phyloP scores from a whole-genome alignment of 352 stramenopile species.

The Globisporangium ultimum region DNA sequence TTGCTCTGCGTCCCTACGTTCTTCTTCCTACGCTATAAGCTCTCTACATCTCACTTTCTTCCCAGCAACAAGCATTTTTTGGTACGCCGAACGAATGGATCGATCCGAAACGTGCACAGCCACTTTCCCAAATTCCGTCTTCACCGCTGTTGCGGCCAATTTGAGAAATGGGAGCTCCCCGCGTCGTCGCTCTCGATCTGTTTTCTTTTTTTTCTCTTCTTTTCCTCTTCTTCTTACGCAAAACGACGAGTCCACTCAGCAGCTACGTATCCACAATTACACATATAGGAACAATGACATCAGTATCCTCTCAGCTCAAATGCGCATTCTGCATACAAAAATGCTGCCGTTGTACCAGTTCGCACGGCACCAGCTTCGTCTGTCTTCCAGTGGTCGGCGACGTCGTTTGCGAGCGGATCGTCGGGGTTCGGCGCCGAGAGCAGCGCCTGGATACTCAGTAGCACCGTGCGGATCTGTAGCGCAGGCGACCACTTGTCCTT shows the following conservation, averaged over 20 bases:
- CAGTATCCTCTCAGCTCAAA: not conserved
- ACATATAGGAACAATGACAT: not conserved
- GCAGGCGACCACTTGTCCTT: constrained; percentile 99
- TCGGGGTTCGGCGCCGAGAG: constrained; percentile 96
- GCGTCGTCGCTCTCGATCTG: not conserved
- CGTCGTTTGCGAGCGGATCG: constrained; percentile 96
- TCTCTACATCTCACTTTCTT: too few relatives aligned
- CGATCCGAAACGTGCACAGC: too few relatives aligned
- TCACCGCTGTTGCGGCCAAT: too few relatives aligned
- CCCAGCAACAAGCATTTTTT: too few relatives aligned
- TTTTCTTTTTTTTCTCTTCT: not conserved
- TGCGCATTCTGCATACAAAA: not conserved
- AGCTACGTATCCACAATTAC: constrained; percentile 24
- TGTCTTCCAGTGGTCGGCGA: constrained; percentile 97
- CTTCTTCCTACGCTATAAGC: too few relatives aligned
- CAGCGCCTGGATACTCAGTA: constrained; percentile 96
- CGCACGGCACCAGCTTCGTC: constrained; percentile 91
- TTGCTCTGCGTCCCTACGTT: too few relatives aligned
- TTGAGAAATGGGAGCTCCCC: too few relatives aligned
- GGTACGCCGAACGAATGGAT: too few relatives aligned
- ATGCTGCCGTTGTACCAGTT: constrained; percentile 40
- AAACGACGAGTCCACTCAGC: constrained; percentile 70
- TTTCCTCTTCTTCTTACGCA: constrained; percentile 28
- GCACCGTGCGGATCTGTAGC: constrained; percentile 97
- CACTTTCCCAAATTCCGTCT: too few relatives aligned